Conservation (phyloP, 495 filamentous ascomycete species). For the Neurospora sp. region DNA sequence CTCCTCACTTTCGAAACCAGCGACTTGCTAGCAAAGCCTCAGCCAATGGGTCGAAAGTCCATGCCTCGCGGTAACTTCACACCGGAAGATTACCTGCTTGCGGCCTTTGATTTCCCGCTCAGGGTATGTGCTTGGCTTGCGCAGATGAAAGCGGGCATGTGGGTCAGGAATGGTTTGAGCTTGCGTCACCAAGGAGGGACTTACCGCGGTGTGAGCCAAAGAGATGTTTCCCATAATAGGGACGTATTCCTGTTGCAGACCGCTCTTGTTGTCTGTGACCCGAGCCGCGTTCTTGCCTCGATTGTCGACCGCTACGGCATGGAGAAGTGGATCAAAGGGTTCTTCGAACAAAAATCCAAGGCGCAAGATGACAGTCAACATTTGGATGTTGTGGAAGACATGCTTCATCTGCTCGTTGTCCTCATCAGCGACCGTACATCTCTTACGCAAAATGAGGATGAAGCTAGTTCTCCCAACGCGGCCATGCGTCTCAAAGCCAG, state of each 20-base stretch:
- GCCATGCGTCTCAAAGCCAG: constrained; percentile 56
- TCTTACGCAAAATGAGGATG: constrained; percentile 61
- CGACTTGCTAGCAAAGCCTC: constrained; percentile 50
- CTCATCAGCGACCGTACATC: constrained; percentile 79
- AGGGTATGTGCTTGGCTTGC: constrained; percentile 92
- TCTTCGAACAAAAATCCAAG: constrained; percentile 53
- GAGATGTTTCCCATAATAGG: constrained; percentile 86
- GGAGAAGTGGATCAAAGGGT: constrained; percentile 77
- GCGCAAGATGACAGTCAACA: constrained; percentile 76
- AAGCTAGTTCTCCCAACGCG: constrained; percentile 50
- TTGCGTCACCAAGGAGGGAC: constrained; percentile 89
- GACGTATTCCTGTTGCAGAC: constrained; percentile 94
- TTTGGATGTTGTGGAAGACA: constrained; percentile 88
- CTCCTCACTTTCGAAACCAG: constrained; percentile 51
- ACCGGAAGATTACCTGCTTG: constrained; percentile 71
- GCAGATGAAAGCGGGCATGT: constrained; percentile 97
- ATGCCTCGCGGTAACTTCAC: constrained; percentile 38
- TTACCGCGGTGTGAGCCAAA: constrained; percentile 74
- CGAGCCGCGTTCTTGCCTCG: constrained; percentile 73
- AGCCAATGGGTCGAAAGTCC: constrained; percentile 42
- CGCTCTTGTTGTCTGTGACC: constrained; percentile 76
- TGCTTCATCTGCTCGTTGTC: constrained; percentile 87
- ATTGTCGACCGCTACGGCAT: constrained; percentile 88
- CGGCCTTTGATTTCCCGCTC: constrained; percentile 85
- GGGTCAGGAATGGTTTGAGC: constrained; percentile 95